These are phyloP conservation scores for Botrytis porri DNA, from an alignment of 2,329 filamentous ascomycete genomes.

Conservation along the genomic window DNA sequence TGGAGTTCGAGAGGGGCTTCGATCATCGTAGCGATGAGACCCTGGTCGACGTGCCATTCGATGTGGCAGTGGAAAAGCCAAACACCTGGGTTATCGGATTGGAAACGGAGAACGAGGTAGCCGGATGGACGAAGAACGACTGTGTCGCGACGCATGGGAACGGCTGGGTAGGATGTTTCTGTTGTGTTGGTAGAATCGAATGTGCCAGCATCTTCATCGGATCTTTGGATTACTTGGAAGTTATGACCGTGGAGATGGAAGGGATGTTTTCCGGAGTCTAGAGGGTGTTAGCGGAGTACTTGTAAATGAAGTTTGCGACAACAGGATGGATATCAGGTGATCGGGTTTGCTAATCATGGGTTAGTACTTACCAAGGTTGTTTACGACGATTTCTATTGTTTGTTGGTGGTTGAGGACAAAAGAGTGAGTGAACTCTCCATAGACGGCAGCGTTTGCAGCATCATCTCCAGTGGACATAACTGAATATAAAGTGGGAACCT, in stretches of 20 bases:
- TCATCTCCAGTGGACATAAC: slow-evolving; percentile 54
- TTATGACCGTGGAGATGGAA: slow-evolving; percentile 74
- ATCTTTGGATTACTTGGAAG: slow-evolving; percentile 66
- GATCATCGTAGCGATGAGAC: slow-evolving; percentile 60
- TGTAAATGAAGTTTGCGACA: neutral
- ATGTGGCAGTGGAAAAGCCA: slow-evolving; percentile 81
- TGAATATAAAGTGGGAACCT: slow-evolving; percentile 67
- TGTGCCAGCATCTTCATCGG: slow-evolving; percentile 54
- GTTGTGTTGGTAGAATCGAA: slow-evolving; percentile 48
- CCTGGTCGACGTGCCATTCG: slow-evolving; percentile 70
- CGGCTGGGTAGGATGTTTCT: slow-evolving; percentile 48
- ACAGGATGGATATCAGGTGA: too few relatives aligned
- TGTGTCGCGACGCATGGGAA: slow-evolving; percentile 67
- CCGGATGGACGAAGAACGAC: slow-evolving; percentile 62
- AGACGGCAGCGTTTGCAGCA: slow-evolving; percentile 57
- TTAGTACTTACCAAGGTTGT: slow-evolving; percentile 53
- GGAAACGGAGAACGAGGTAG: slow-evolving; percentile 66
- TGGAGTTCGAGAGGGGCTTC: slow-evolving; percentile 38
- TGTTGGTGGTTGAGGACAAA: slow-evolving; percentile 67
- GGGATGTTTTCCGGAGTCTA: slow-evolving; percentile 65
- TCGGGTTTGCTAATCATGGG: neutral
- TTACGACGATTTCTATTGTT: slow-evolving; percentile 71
- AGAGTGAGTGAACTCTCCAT: slow-evolving; percentile 63
- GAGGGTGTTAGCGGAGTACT: neutral
- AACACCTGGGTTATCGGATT: slow-evolving; percentile 65